These are phyloP conservation scores for Alternaria hordeiaustralica DNA, from an alignment of 2,329 filamentous ascomycete genomes.

Conservation along the genomic window DNA sequence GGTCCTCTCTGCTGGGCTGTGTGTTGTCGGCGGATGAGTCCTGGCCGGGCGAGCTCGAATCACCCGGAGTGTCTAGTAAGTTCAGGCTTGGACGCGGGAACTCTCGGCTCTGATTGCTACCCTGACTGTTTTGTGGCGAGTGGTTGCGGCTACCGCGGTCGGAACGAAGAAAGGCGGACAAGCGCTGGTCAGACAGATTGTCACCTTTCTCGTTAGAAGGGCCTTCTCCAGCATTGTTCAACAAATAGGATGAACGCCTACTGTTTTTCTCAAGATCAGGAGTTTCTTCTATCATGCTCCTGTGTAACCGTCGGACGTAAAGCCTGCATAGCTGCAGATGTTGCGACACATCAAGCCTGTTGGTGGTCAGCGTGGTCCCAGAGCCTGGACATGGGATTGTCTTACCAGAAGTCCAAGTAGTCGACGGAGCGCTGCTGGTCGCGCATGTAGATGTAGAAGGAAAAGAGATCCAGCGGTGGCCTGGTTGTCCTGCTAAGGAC, in stretches of 20 bases:
- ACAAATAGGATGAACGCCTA: constrained; percentile 81
- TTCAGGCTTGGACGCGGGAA: constrained; percentile 65
- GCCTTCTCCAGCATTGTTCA: constrained; percentile 70
- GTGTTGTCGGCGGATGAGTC: constrained; percentile 42
- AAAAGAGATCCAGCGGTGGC: constrained; percentile 94
- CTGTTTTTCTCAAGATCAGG: constrained; percentile 87
- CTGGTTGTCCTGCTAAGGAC: constrained; percentile 93
- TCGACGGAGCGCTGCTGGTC: constrained; percentile 98
- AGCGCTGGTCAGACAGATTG: constrained; percentile 81
- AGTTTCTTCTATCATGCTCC: constrained; percentile 90
- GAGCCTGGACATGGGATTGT: constrained; percentile 5
- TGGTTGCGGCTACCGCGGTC: constrained; percentile 56
- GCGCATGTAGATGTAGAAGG: constrained; percentile 99
- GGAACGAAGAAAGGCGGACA: constrained; percentile 84
- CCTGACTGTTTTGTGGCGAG: constrained; percentile 57
- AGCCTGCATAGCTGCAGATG: constrained; percentile 98
- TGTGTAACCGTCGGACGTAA: constrained; percentile 92
- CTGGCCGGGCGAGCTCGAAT: constrained; percentile 63
- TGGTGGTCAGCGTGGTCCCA: constrained; percentile 28
- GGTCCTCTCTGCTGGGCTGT: constrained; percentile 69
- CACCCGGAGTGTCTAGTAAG: constrained; percentile 66
- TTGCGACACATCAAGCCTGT: constrained; percentile 97
- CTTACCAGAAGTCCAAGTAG: constrained; percentile 97
- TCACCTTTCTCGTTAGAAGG: constrained; percentile 67
- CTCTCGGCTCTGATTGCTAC: constrained; percentile 61